Base-by-base conservation (phyloP, 2,329 filamentous ascomycete species). In the Fusarium circinatum region DNA sequence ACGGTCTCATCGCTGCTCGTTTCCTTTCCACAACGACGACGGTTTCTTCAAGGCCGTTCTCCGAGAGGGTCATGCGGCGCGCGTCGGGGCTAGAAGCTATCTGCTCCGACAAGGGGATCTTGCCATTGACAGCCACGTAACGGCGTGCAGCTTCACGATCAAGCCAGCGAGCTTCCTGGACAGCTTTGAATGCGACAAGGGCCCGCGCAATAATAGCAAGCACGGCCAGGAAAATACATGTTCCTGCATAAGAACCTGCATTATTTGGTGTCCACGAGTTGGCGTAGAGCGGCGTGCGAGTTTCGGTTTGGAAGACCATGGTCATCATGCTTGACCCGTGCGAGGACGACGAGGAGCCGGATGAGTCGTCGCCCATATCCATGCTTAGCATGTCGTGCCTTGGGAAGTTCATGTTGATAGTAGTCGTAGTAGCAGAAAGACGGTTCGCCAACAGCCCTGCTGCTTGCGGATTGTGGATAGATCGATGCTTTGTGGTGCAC, bases 161-260 rank as follows among this genome's bases (percentile, higher is more conserved):
- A 52, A 92, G 83, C 92, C 94, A 97, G 49, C 86, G 84, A 74
- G 85, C 79, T 82, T 88, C 89, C 81, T 84, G 88, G 82, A 85
- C 90, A 84, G 84, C 89, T 80, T 94, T 94, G 77, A 89, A 85
- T 6, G 95, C 95, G 57, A 96, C 84, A 22, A 98, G 86, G 26
- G 86, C 84, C 59, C 95, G 93, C 79, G 92, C 91, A 64, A 92
- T 78, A 69, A 91, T 86, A 68, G 91, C 91, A 58, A 98, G 90
- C 49, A 93, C 76, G 80, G 98, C 91, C 67, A 98, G 88, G 84
- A 98, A 98, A 81, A 98, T 93, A 85, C 96, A 97, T 34, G 94
- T 97, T 63, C 91, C 96, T 4, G 94, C 94, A 83, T 98, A 98
- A 68, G 88, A 85, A 76, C 92, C 94, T 11, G 87, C 85, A 41